Evolutionary conservation across 495 filamentous ascomycete species (phyloP).

Genomic region (Hypoxylon lienhwacheense): DNA sequence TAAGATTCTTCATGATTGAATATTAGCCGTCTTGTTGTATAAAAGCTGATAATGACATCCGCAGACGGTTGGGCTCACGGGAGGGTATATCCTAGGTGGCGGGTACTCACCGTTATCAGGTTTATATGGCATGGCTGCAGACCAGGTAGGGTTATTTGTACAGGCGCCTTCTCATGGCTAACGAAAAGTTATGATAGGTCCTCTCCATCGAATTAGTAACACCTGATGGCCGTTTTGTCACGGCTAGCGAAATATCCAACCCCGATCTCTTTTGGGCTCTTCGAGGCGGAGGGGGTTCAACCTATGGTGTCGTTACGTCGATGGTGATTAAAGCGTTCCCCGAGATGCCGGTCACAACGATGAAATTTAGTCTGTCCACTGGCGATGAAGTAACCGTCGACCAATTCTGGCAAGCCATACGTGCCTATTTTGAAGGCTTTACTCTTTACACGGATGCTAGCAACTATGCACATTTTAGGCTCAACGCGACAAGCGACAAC

Average conservation of each 20-base stretch:
- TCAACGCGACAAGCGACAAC: conserved; percentile 36
- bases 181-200: conserved; percentile 33
- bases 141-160: conserved; percentile 42
- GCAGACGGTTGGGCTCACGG: conserved; percentile 54
- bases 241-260: conserved; percentile 51
- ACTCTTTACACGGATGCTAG: conserved; percentile 52
- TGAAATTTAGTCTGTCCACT: conserved; percentile 40
- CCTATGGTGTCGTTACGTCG: conserved; percentile 62
- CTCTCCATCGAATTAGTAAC: conserved; percentile 60
- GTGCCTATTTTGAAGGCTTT: conserved; percentile 52
- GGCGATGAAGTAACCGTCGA: conserved; percentile 39
- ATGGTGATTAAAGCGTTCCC: conserved; percentile 52
- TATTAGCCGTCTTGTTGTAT: neutral
- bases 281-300: conserved; percentile 60
- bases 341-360: conserved; percentile 44
- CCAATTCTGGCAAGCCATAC: conserved; percentile 56
- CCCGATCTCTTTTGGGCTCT: conserved; percentile 69
- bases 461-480: conserved; percentile 58
- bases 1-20: conserved; percentile 2
- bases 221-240: conserved; percentile 59
- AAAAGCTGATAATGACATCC: neutral
- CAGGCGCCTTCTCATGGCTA: neutral
- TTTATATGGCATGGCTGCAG: conserved; percentile 53
- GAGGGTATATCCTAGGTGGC: conserved; percentile 58
- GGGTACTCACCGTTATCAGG: conserved; percentile 52